Evolutionary conservation across 306 rosid genomes (phyloP), one percentile per base, ranked within the genome.

Genomic region (Cicer arietinum): DNA sequence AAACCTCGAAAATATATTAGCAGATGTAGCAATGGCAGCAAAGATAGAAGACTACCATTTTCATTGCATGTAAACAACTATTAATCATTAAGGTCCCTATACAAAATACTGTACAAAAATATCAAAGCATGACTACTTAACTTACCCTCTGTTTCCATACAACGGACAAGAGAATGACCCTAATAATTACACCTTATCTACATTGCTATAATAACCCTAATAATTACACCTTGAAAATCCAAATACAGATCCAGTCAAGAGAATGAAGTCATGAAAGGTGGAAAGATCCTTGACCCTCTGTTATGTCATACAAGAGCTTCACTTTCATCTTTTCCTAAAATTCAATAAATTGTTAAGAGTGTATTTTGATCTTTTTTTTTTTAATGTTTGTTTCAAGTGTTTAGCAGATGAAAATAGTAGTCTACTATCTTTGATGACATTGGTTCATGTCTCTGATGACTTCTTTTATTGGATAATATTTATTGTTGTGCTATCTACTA

Each of bases 261-360:
- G 48, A 60, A 41, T 48, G 62, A 66, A 69, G 50, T 83, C 86
- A 94, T 8, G 99, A 95, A 71, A 95, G 96, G 88, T 95, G 99
- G 87, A 95, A 95, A 13, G 99, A 90, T 65, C 99, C 98, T 77
- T 92, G 98, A 67, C 99, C 98, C 86, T 95, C 99, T 5, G 87
- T 88, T 66, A 95, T 90, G 80, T 98, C 99, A 76, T 92, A 95
- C 52, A 92, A 35, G 51, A 95, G 86, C 82, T 90, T 92, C 89
- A 92, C 99, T 80, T 81, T 92, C 99, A 92, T 92, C 82, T 64
- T 89, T 80, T 88, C 98, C 97, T 95, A 92, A 22, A 86, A 85
- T 67, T 54, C 9, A 63, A 81, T 60, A 7, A 37, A 63, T 67
- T 48, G 74, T 59, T 39, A 65, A 65, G 25, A 8, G 6, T 66